phyloP scores from a whole-genome alignment of 2,329 filamentous ascomycete genomes.

The Penicillium fuscoglaucum region DNA sequence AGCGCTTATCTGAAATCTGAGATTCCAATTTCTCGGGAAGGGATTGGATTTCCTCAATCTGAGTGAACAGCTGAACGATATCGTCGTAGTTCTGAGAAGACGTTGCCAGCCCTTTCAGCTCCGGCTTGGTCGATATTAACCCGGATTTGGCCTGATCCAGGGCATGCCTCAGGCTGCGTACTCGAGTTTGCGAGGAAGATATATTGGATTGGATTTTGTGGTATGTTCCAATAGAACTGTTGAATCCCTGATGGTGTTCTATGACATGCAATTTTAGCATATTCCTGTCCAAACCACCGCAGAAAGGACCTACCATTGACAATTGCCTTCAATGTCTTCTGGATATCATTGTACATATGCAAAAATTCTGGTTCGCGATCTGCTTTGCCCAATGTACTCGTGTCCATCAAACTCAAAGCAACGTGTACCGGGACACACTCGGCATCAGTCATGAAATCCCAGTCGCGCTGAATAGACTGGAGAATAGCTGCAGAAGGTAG shows the following conservation, averaged over 20 bases:
- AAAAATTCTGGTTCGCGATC: slow-evolving; percentile 85
- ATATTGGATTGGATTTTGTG: slow-evolving; percentile 98
- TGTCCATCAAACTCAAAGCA: slow-evolving; percentile 90
- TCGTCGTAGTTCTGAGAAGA: slow-evolving; percentile 89
- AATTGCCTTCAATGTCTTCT: slow-evolving; percentile 87
- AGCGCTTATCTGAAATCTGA: slow-evolving; percentile 93
- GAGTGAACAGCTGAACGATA: slow-evolving; percentile 77
- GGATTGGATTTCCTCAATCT: slow-evolving; percentile 82
- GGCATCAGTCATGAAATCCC: slow-evolving; percentile 86
- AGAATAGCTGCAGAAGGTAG: slow-evolving; percentile 57
- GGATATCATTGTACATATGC: slow-evolving; percentile 81
- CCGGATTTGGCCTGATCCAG: slow-evolving; percentile 76
- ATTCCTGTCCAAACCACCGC: neutral
- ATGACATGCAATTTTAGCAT: slow-evolving; percentile 16
- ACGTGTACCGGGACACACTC: slow-evolving; percentile 92
- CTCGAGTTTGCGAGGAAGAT: slow-evolving; percentile 79
- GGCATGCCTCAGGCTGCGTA: slow-evolving; percentile 80
- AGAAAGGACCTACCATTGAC: slow-evolving; percentile 66
- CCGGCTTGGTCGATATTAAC: slow-evolving; percentile 81
- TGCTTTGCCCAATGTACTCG: slow-evolving; percentile 87
- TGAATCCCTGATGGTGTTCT: slow-evolving; percentile 98
- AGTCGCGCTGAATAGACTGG: slow-evolving; percentile 80
- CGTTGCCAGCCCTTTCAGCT: slow-evolving; percentile 84
- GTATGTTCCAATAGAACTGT: slow-evolving; percentile 97
- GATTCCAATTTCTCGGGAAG: slow-evolving; percentile 92